Conservation (phyloP, 208 protist species). For the Acanthamoeba healyi region DNA sequence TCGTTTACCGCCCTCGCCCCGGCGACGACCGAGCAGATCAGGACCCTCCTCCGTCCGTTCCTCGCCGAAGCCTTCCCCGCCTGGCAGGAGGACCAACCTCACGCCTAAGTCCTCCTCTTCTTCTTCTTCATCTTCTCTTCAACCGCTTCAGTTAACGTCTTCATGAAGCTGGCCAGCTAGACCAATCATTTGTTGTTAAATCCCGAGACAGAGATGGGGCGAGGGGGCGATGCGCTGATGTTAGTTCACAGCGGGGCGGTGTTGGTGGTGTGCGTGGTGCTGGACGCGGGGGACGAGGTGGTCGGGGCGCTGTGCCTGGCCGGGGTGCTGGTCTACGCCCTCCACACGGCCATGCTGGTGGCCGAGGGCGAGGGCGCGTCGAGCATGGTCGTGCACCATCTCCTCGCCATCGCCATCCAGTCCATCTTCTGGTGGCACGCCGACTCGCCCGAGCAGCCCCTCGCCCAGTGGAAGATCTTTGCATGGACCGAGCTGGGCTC, state of each 20-base stretch:
- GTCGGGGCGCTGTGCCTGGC: slow-evolving; percentile 22
- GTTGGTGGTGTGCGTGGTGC: neutral
- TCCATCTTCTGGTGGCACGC: slow-evolving; percentile 54
- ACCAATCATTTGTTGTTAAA: neutral
- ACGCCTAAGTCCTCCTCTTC: neutral
- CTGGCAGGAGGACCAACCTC: neutral
- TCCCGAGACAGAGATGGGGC: neutral
- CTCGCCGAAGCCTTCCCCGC: neutral
- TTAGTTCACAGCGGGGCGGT: slow-evolving; percentile 10
- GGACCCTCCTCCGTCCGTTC: slow-evolving; percentile 16
- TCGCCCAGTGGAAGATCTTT: slow-evolving; percentile 13
- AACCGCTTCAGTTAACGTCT: too few species aligned
- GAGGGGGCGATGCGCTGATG: slow-evolving; percentile 1
- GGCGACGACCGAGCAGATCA: neutral
- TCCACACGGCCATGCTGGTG: neutral
- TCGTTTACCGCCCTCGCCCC: neutral
- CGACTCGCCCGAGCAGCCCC: neutral
- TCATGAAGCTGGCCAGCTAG: too few species aligned
- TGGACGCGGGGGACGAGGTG: neutral
- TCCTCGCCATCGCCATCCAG: slow-evolving; percentile 10
- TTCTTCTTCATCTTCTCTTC: too few species aligned
- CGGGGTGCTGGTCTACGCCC: slow-evolving; percentile 25
- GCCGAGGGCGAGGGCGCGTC: neutral
- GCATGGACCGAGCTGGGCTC: slow-evolving; percentile 42
- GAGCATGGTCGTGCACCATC: slow-evolving; percentile 47